Conservation (phyloP, 257 asterid genomes). For the Penstemon barbatus region DNA sequence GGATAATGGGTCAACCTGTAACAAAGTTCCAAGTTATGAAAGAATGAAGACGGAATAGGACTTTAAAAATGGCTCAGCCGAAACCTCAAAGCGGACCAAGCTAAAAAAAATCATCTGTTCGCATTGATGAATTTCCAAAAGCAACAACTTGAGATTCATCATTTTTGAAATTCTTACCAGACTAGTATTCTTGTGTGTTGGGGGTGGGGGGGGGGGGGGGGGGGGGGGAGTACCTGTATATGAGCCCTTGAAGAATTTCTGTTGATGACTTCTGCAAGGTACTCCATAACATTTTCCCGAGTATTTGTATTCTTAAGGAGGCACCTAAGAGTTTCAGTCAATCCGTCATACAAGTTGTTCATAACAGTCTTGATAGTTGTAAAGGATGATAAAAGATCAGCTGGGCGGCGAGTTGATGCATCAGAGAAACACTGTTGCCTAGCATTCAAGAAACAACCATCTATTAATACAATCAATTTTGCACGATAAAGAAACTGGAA, state of each 20-base stretch:
- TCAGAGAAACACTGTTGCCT: slow-evolving; percentile 95
- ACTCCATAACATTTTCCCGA: slow-evolving; percentile 83
- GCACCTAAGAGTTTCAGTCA: slow-evolving; percentile 72
- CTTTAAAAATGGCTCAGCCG: not conserved
- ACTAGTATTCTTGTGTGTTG: not conserved
- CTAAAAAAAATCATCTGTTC: slow-evolving; percentile 15
- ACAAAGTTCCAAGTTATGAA: slow-evolving; percentile 20
- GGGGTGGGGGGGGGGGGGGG: too few relatives aligned
- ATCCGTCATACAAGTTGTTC: slow-evolving; percentile 79
- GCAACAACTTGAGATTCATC: not conserved
- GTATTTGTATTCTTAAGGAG: slow-evolving; percentile 78
- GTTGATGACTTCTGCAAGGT: slow-evolving; percentile 87
- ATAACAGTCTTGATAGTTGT: slow-evolving; percentile 85
- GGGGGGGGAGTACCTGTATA: slow-evolving; percentile 56
- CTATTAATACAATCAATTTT: slow-evolving; percentile 25
- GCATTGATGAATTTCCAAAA: not conserved
- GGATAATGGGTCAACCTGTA: slow-evolving; percentile 85
- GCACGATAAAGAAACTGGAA: not conserved
- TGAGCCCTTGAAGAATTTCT: slow-evolving; percentile 88
- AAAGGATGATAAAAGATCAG: slow-evolving; percentile 89
- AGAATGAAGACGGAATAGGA: slow-evolving; percentile 10
- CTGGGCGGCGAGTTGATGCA: slow-evolving; percentile 76
- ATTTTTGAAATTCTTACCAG: not conserved
- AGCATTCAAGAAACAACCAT: slow-evolving; percentile 36
- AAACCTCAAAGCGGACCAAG: slow-evolving; percentile 14